Evolutionary conservation across 129 eudicot species (phyloP).

Genomic region (Arctium lappa): DNA sequence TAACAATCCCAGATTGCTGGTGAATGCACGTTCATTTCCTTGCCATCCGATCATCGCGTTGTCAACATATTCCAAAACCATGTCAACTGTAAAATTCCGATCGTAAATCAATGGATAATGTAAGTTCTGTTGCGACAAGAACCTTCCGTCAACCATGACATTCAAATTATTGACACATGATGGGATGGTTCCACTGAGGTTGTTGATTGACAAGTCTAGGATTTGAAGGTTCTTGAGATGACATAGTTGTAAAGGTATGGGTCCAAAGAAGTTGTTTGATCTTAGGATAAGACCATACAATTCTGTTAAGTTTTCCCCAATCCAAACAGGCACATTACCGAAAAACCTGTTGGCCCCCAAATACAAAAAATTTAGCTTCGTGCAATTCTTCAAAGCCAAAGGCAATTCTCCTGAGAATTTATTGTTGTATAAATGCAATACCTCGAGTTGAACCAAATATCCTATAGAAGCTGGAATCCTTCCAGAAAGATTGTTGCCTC

Average conservation of each 20-base stretch:
- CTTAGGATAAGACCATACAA: constrained; percentile 21
- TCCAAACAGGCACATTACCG: constrained; percentile 41
- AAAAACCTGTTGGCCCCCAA: constrained; percentile 20
- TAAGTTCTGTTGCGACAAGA: neutral
- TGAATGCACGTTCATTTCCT: constrained; percentile 21
- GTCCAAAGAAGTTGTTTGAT: constrained; percentile 30
- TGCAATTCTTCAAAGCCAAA: constrained; percentile 14
- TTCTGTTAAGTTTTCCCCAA: constrained; percentile 3
- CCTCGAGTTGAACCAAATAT: neutral
- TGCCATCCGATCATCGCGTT: constrained; percentile 17
- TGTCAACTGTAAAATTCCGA: too few relatives aligned
- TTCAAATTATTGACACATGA: constrained; percentile 16
- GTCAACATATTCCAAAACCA: neutral
- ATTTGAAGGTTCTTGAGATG: constrained; percentile 10
- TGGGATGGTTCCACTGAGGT: constrained; percentile 34
- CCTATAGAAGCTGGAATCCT: constrained; percentile 28
- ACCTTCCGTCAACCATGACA: neutral
- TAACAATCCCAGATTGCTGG: neutral
- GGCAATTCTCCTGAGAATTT: constrained; percentile 34
- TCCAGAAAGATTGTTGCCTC: constrained; percentile 32
- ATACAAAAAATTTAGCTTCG: neutral
- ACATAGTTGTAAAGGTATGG: constrained; percentile 33
- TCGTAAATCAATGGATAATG: neutral
- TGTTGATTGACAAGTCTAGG: constrained; percentile 39
- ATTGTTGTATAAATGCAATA: constrained; percentile 17